Evolutionary conservation across 2,329 filamentous ascomycete species (phyloP), one percentile per base, ranked within the genome.

Genomic region (Alternaria sp.): DNA sequence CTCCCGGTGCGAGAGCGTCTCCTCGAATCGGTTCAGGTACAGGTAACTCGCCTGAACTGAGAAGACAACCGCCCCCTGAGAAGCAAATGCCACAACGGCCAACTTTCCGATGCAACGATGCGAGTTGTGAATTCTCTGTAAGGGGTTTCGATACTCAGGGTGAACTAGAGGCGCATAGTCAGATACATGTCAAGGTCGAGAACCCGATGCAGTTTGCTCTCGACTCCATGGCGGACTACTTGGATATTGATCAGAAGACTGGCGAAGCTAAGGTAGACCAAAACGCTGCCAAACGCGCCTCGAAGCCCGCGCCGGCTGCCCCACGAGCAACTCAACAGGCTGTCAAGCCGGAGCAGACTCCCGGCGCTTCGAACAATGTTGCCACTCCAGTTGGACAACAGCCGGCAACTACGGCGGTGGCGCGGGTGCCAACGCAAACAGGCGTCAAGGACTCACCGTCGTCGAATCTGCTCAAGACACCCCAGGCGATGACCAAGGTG

Each of bases 191-290:
- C 66, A 78, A 79, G 53, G 82, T 89, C 40, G 85, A 83, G 6
- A 82, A 90, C 72, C 84, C 86, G 30, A 77, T 89, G 28, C 80
- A 84, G n/a, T 90, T 84, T 72, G 83, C 85, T 25, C 68, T 89
- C 7, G 84, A 86, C 7, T 85, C 83, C 45, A 81, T 87, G 65
- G 82, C 82, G 13, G 81, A 81, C 13, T 83, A 80, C 43, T 76
- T 88, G n/a, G 83, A 87, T 51, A 75, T 83, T 56, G 82, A 85
- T 53, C 80, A 81, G 52, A 82, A 81, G 67, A 79, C 75, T 32
- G 82, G 82, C 60, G 70, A 75, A n/a, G 61, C 73, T 4, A 80
- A 74, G 63, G 56, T 63, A 3, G 74, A 76, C 12, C 62, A 65
- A 13, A 70, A 66, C 26, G 70, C 67, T 58, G 57, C 70, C 23